phyloP scores from a whole-genome alignment of 78 protist genomes.

The Tieghemostelium lacteum region DNA sequence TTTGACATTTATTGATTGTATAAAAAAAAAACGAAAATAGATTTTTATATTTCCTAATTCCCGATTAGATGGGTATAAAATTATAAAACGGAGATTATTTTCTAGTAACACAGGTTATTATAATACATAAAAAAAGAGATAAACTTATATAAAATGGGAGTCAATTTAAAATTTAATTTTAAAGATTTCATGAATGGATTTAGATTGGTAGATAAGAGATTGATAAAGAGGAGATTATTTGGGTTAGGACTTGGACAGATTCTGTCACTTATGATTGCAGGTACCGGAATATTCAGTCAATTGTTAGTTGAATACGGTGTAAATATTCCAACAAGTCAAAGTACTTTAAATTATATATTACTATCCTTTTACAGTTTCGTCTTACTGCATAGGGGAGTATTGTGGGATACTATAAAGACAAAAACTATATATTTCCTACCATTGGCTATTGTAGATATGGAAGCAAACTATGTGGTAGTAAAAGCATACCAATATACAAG shows the following conservation, averaged over 20 bases:
- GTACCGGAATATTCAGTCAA: constrained; percentile 83
- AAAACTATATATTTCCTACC: constrained; percentile 34
- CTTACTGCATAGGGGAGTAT: constrained; percentile 24
- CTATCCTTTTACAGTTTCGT: constrained; percentile 48
- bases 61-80: too few relatives aligned
- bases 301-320: constrained; percentile 50
- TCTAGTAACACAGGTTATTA: too few relatives aligned
- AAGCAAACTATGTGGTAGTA: constrained; percentile 86
- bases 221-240: constrained; percentile 12
- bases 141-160: not conserved
- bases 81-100: too few relatives aligned
- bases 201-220: constrained; percentile 28
- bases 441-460: constrained; percentile 88
- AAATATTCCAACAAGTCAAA: constrained; percentile 81
- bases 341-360: constrained; percentile 71
- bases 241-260: constrained; percentile 84
- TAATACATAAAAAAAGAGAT: too few relatives aligned
- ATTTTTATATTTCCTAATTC: too few relatives aligned
- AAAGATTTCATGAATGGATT: constrained; percentile 12
- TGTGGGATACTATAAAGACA: constrained; percentile 50
- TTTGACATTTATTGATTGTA: too few relatives aligned
- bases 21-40: too few relatives aligned
- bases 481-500: constrained; percentile 88
- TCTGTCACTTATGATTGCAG: constrained; percentile 70
- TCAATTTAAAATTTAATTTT: not conserved